Evolutionary conservation across 768 basidiomycete species (phyloP).

Genomic region (Calocybe cyanea): DNA sequence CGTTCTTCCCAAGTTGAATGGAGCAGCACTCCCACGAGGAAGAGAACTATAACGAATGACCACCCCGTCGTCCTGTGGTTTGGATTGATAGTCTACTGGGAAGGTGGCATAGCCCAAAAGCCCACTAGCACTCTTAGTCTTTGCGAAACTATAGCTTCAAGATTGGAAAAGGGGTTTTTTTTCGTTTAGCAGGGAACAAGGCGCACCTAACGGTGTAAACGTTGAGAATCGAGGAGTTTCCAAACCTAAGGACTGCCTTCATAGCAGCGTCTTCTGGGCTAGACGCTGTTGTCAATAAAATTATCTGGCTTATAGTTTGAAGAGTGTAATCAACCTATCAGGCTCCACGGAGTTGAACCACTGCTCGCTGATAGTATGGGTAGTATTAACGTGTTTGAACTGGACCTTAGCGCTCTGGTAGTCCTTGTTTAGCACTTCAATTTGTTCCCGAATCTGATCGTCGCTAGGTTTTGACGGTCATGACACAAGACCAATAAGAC

Average conservation of each 20-base stretch:
- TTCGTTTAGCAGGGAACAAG: neutral
- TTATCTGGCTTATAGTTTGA: slow-evolving; percentile 1
- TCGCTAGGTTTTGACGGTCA: slow-evolving; percentile 14
- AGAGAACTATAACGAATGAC: slow-evolving; percentile 33
- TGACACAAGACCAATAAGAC: neutral
- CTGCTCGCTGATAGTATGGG: slow-evolving; percentile 37
- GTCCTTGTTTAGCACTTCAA: slow-evolving; percentile 37
- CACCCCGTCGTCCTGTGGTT: slow-evolving; percentile 43
- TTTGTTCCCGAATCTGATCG: slow-evolving; percentile 29
- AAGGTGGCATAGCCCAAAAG: slow-evolving; percentile 50
- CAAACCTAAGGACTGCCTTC: slow-evolving; percentile 38
- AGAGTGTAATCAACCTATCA: slow-evolving; percentile 18
- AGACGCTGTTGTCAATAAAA: neutral
- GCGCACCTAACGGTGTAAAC: slow-evolving; percentile 33
- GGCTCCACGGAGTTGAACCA: slow-evolving; percentile 47
- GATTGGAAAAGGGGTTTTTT: slow-evolving; percentile 10
- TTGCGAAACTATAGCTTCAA: slow-evolving; percentile 17
- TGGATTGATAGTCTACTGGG: slow-evolving; percentile 33
- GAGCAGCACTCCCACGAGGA: slow-evolving; percentile 34
- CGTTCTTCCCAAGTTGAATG: slow-evolving; percentile 43
- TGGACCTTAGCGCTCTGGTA: slow-evolving; percentile 35
- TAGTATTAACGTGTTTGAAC: slow-evolving; percentile 37
- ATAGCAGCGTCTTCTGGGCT: slow-evolving; percentile 36
- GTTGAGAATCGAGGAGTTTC: slow-evolving; percentile 32
- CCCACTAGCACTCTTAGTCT: slow-evolving; percentile 22